Evolutionary conservation across 2,329 filamentous ascomycete species (phyloP).

Genomic region (Venturia aucupariae): DNA sequence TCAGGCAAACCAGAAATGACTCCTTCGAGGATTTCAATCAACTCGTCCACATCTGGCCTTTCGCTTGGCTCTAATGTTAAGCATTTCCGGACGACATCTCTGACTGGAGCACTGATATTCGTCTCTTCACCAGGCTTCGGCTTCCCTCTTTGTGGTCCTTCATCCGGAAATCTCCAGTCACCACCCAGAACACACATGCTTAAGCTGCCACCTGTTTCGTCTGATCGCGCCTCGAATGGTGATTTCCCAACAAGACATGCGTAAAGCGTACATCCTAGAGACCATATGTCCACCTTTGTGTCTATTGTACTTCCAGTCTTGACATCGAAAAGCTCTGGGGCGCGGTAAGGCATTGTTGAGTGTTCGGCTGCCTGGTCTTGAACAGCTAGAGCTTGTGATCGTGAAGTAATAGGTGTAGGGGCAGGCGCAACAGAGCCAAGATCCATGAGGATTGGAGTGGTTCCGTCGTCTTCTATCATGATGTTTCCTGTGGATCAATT

Average conservation of each 20-base stretch:
- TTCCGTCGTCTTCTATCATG: constrained; percentile 91
- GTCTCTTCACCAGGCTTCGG: constrained; percentile 39
- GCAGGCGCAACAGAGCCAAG: constrained; percentile 83
- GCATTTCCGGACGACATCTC: constrained; percentile 80
- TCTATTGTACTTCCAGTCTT: constrained; percentile 88
- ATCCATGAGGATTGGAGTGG: constrained; percentile 91
- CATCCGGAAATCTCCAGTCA: constrained; percentile 94
- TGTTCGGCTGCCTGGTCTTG: constrained; percentile 95
- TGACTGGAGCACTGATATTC: constrained; percentile 68
- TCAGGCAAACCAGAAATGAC: constrained; percentile 60
- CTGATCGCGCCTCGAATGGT: constrained; percentile 89
- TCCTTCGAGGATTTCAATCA: constrained; percentile 69
- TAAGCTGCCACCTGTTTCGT: constrained; percentile 89
- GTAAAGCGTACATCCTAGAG: constrained; percentile 92
- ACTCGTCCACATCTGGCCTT: constrained; percentile 74
- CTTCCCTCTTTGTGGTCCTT: constrained; percentile 52
- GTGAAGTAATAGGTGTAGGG: constrained; percentile 80
- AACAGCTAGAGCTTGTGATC: constrained; percentile 80
- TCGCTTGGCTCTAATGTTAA: constrained; percentile 79
- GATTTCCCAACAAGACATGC: constrained; percentile 94
- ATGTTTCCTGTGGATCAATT: constrained; percentile 59
- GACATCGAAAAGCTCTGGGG: constrained; percentile 95
- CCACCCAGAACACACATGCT: constrained; percentile 88
- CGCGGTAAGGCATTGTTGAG: constrained; percentile 96
- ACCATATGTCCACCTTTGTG: constrained; percentile 98